Base-by-base conservation (phyloP, 495 filamentous ascomycete species). In the Penicillium angulare region DNA sequence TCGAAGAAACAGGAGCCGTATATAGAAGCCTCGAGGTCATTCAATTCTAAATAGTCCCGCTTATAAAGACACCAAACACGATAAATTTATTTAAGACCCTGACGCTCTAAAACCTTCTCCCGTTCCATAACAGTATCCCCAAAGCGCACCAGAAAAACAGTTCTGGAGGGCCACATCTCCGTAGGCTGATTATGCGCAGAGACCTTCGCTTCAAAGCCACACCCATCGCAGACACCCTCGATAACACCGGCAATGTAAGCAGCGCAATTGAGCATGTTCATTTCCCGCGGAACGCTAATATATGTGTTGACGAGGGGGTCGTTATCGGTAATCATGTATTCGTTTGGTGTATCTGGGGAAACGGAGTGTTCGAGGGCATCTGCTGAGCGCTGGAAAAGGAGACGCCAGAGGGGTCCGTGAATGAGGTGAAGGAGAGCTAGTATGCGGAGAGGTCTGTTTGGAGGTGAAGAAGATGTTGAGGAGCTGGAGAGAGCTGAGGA, bases 291-390 rank as follows among this genome's bases (percentile, higher is more conserved):
- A 29, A 97, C 88, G 57, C 83, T 87, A 62, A 98, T 87, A 67
- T 95, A 97, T 17, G 84, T 84, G 64, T 96, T 97, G 13, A 97
- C 92, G 12, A 97, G 74, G 33, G 93, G 93, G 61, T 97, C 95
- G 65, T 99, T 96, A 66, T 99, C 93, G 50, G 85, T 85, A 59
- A 99, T 90, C 92, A 99, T 96, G 76, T 97, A 99, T 74, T 97
- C 91, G 64, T 91, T 87, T 3, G 88, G 84, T 10, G 88, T 90
- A 15, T 84, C 81, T 3, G 86, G 80, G 46, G 88, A 84, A n/a
- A 82, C 80, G 49, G 84, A 88, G 71, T 90, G 89, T 72, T 99
- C 93, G 49, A 99, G 84, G 13, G 88, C 85, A 66, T 97, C 91
- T 23, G 93, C 93, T 16, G 90, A 80, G 21, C 92, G 89, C 44